Percentiles rank a stretch among this genome's conserved stretches.
phyloP scores from a whole-genome alignment of 192 early-diverging fungal genomes.

The Entomortierella parvispora region DNA sequence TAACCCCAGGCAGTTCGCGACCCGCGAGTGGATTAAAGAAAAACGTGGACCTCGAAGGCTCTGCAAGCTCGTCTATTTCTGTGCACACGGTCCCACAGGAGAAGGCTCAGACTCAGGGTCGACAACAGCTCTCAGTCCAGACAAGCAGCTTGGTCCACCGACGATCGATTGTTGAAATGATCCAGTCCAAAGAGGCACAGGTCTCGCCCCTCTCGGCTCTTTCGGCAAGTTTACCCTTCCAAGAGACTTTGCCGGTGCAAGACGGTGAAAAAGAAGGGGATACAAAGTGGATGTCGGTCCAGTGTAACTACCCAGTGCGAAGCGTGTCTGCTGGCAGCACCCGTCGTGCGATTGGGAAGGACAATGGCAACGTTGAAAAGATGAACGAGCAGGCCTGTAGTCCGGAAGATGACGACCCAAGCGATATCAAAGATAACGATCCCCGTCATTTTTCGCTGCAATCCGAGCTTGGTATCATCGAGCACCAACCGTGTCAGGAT shows the following conservation, averaged over 20 bases:
- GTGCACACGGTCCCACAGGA: background rate
- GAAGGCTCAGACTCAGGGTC: background rate
- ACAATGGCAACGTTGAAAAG: no score
- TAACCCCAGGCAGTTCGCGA: no score
- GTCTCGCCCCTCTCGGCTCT: conserved; percentile 17
- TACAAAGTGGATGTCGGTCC: no score
- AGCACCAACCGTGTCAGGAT: background rate
- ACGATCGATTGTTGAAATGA: conserved; percentile 14
- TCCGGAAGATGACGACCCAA: background rate
- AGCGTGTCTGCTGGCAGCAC: no score
- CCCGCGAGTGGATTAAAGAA: no score
- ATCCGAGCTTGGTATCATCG: conserved; percentile 1
- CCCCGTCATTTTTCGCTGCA: background rate
- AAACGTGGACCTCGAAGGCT: no score
- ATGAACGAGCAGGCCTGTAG: background rate
- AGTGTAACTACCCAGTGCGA: no score
- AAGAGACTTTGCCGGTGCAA: background rate
- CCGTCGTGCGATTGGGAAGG: no score
- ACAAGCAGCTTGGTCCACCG: background rate
- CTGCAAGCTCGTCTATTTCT: background rate
- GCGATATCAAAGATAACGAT: background rate
- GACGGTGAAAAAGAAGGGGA: background rate
- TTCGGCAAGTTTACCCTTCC: conserved; percentile 10
- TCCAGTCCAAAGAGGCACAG: conserved; percentile 8
- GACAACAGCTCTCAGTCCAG: background rate